Conservation (phyloP, 1,284 basidiomycete species). For the Takashimella koratensis region DNA sequence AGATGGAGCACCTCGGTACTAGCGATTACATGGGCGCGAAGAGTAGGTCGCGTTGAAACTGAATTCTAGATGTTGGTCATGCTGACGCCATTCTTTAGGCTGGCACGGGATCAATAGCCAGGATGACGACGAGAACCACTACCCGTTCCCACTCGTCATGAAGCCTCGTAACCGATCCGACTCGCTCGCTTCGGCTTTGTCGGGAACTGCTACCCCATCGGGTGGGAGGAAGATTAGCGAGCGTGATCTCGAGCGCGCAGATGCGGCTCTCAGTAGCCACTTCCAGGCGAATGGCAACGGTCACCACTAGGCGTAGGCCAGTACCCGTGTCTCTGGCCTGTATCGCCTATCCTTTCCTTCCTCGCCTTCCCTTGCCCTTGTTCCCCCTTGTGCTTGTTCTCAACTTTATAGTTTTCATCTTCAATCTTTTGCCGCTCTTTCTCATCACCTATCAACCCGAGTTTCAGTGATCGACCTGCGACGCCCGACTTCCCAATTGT, state of each 20-base stretch:
- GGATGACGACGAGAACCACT: slow-evolving; percentile 85
- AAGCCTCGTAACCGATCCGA: slow-evolving; percentile 78
- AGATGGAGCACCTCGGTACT: slow-evolving; percentile 83
- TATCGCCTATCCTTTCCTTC: too few relatives aligned
- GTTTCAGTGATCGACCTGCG: too few relatives aligned
- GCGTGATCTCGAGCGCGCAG: slow-evolving; percentile 73
- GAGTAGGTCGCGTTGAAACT: slow-evolving; percentile 54
- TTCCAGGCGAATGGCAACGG: slow-evolving; percentile 31
- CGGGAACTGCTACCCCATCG: slow-evolving; percentile 83
- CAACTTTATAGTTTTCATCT: too few relatives aligned
- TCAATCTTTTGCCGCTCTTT: too few relatives aligned
- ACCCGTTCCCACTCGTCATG: slow-evolving; percentile 89
- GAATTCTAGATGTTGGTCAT: too few relatives aligned
- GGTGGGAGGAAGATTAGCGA: slow-evolving; percentile 76
- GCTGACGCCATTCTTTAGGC: slow-evolving; percentile 15
- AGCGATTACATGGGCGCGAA: slow-evolving; percentile 81
- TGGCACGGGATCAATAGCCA: slow-evolving; percentile 50
- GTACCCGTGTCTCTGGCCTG: too few relatives aligned
- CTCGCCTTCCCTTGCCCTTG: too few relatives aligned
- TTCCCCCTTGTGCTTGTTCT: too few relatives aligned
- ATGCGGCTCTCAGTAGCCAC: slow-evolving; percentile 62
- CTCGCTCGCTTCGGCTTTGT: slow-evolving; percentile 63
- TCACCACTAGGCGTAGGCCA: not conserved
- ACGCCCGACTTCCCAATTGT: too few relatives aligned
- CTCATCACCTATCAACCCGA: too few relatives aligned